Evolutionary conservation across 2,329 filamentous ascomycete genomes (phyloP), one percentile per base, ranked within the genome.

Genomic region (Fusarium verrucosum): DNA sequence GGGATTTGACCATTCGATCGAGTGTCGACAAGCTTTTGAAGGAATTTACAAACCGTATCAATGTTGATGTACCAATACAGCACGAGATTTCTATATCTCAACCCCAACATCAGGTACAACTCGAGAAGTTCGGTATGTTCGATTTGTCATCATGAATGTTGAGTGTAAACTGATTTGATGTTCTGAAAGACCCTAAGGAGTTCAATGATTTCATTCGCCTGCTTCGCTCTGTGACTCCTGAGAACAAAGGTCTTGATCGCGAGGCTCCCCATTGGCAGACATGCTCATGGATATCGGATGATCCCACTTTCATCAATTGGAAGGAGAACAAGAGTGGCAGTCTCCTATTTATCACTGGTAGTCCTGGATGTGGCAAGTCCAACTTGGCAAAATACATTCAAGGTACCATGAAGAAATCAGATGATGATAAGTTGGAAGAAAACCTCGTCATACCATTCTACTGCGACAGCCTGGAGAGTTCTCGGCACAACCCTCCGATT

Each of bases 301-400:
- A 67, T 22, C 43, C 53, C 1, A 54, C 25, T 22, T 67, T 68
- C 22, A 14, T 46, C 14, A 49, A 51, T 10, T 67, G 65, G 63
- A 64, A 62, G 25, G 46, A 57, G 9, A 56, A 28, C 20, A 36
- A 59, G 16, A 42, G 57, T 16, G 60, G 56, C 4, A 59, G 60
- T 6, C 36, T 65, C 35, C 45, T 68, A n/a, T 68, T 68, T 30
- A 40, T 68, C 16, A 68, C 65, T 10, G 65, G 65, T 2, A 66
- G 49, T 11, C 63, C 63, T 16, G 65, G 65, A 33, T 68, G 63
- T 14, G 65, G 65, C 20, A 68, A 68, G 47, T 69, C 64, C 3
- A 54, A 63, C 22, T 26, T 68, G 36, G 66, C 66, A 13, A 69
- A 68, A 19, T 66, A 62, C 19, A 69, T 69, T 28, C 64, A 69